These are phyloP conservation scores for Chalciporus piperatus DNA, from an alignment of 768 basidiomycete genomes.

Conservation along the genomic window DNA sequence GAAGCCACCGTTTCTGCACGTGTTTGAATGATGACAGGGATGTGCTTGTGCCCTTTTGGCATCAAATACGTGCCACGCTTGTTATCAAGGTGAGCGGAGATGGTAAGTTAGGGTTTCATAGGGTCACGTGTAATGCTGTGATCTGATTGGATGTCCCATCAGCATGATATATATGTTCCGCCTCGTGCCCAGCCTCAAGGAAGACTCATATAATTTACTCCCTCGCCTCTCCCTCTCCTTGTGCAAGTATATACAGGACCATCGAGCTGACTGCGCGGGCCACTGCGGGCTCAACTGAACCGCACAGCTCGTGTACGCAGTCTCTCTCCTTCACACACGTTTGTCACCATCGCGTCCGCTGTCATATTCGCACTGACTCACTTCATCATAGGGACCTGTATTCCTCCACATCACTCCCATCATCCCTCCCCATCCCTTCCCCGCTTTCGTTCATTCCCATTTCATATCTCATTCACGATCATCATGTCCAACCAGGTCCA, in stretches of 20 bases:
- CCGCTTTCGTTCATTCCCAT: conserved; percentile 17
- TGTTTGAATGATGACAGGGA: background rate
- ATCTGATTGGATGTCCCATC: conserved; percentile 19
- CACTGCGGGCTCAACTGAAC: conserved; percentile 22
- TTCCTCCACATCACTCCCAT: background rate
- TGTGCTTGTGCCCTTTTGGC: background rate
- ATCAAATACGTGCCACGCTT: background rate
- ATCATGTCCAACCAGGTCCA: conserved; percentile 25
- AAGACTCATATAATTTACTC: conserved; percentile 15
- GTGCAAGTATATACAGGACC: conserved; percentile 17
- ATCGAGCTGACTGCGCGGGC: conserved; percentile 24
- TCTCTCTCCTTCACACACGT: conserved; percentile 12
- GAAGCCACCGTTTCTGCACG: background rate
- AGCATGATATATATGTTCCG: conserved; percentile 7
- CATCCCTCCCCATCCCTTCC: background rate
- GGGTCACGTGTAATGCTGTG: conserved; percentile 19
- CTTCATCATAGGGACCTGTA: no score
- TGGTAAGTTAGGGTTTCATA: background rate
- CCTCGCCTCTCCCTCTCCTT: conserved; percentile 1
- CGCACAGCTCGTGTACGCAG: conserved; percentile 14
- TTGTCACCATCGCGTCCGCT: background rate
- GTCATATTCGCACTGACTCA: no score
- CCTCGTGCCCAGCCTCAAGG: conserved; percentile 32
- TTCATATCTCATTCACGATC: conserved; percentile 24
- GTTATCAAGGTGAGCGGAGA: background rate